Evolutionary conservation across 192 early-diverging fungal species (phyloP), one percentile per base, ranked within the genome.

Genomic region (Backusella psychrophila): DNA sequence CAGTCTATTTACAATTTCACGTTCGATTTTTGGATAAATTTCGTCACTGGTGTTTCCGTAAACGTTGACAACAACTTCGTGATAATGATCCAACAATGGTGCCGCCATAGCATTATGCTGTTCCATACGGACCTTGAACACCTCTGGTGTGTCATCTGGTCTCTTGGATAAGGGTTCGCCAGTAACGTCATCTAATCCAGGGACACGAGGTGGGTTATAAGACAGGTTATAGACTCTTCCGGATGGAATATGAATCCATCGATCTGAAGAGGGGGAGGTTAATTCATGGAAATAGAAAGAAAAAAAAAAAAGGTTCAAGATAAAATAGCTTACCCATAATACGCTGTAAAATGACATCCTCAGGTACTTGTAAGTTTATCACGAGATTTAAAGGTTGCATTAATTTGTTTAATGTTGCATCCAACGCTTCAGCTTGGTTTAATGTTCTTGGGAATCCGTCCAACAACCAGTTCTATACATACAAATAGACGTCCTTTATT

Each of bases 401-500:
- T 23, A 78, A 73, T 35, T 74, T 74, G 29, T 84, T 76, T 69
- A 96, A 83, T 31, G 85, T 82, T 29, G 85, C 78, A 76, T 93
- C 91, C 74, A 98, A 81, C 2, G 87, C 85, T 71, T 88, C 75
- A 4, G 98, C 97, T 83, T 99, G 98, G 4, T 80, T 75, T 36
- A 94, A 83, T 4, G 92, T 96, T 35, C 98, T 87, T 71, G 98
- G 98, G 75, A 96, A 99, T 41, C 93, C 96, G 85, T 97, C 96
- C 41, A 97, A 88, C 33, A 97, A 82, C 93, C 94, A 95, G 82
- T 85, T 86, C 80, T 87, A 77, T 38, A 26, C 36, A 75, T 33
- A 66, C 2, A 83, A 4, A 12, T 75, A 66, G 2, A 31, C 56
- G 6, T 26, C 4, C 69, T 41, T 26, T 8, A 6, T 21, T 75